These are phyloP conservation scores for Elsinoe perseae DNA, from an alignment of 2,329 filamentous ascomycete genomes.

Conservation along the genomic window DNA sequence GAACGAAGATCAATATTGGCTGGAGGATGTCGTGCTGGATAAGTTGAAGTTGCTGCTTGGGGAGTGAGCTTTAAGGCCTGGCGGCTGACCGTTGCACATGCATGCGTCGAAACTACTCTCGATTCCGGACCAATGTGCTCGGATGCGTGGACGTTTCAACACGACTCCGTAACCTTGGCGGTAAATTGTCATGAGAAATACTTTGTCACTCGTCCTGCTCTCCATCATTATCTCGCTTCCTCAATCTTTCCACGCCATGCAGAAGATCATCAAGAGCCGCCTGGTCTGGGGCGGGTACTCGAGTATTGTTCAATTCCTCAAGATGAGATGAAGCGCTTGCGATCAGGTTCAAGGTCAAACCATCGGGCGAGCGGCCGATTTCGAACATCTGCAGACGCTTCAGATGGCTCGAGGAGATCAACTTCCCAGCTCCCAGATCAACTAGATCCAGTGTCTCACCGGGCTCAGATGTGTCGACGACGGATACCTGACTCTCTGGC, in stretches of 20 bases:
- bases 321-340: neutral
- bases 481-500: neutral
- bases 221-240: conserved; percentile 36
- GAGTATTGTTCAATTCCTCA: conserved; percentile 21
- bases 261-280: conserved; percentile 39
- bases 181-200: neutral
- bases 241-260: conserved; percentile 42
- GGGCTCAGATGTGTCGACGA: neutral
- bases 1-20: neutral
- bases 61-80: neutral
- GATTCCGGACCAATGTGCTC: too few relatives aligned
- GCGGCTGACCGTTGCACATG: neutral
- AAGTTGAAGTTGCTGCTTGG: neutral
- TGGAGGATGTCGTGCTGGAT: too few relatives aligned
- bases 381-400: neutral
- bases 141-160: neutral
- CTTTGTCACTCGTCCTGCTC: conserved; percentile 12
- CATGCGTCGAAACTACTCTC: too few relatives aligned
- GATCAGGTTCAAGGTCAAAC: neutral
- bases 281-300: conserved; percentile 25
- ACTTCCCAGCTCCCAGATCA: neutral
- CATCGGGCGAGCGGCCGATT: neutral
- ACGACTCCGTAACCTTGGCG: neutral
- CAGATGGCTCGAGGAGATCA: neutral
- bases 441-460: conserved; percentile 10